Percentiles rank a stretch among this genome's conserved stretches.
Conservation (phyloP, 371 early-diverging fungal genomes). For the Apophysomyces ossiformis region DNA sequence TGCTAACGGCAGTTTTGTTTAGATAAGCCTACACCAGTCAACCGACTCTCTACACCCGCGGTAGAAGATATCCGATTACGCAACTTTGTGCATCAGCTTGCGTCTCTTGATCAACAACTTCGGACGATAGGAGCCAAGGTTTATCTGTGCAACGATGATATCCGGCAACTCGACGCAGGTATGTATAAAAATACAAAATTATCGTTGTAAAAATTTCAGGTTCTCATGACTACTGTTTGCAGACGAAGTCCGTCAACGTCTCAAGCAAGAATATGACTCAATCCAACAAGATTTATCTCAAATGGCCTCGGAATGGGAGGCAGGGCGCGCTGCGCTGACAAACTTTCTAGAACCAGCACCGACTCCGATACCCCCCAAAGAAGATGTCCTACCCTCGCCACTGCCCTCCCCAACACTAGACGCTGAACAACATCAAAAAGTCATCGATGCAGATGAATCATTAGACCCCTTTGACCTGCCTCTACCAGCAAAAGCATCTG, state of each 20-base stretch:
- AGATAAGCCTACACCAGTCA: slow-evolving; percentile 35
- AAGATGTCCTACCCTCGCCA: slow-evolving; percentile 22
- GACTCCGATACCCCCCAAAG: slow-evolving; percentile 24
- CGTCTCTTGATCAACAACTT: slow-evolving; percentile 51
- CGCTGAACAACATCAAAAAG: slow-evolving; percentile 14
- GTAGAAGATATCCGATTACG: slow-evolving; percentile 29
- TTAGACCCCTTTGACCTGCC: slow-evolving; percentile 43
- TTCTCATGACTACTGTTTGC: neutral
- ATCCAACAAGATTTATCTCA: slow-evolving; percentile 43
- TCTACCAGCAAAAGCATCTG: slow-evolving; percentile 43
- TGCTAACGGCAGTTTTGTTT: neutral
- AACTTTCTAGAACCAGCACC: slow-evolving; percentile 33
- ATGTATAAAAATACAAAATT: neutral
- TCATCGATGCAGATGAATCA: slow-evolving; percentile 35
- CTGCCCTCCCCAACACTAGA: slow-evolving; percentile 21
- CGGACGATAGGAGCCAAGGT: slow-evolving; percentile 54
- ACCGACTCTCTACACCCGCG: slow-evolving; percentile 5
- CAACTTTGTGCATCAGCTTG: slow-evolving; percentile 45
- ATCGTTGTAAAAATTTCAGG: no score
- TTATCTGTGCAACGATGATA: slow-evolving; percentile 52
- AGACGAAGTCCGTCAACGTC: slow-evolving; percentile 21
- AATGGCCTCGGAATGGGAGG: slow-evolving; percentile 48
- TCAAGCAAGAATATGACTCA: slow-evolving; percentile 42
- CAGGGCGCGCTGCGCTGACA: slow-evolving; percentile 38
- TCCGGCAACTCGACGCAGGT: slow-evolving; percentile 42